Evolutionary conservation across 2,329 filamentous ascomycete species (phyloP).

Genomic region (Thielaviopsis populi): DNA sequence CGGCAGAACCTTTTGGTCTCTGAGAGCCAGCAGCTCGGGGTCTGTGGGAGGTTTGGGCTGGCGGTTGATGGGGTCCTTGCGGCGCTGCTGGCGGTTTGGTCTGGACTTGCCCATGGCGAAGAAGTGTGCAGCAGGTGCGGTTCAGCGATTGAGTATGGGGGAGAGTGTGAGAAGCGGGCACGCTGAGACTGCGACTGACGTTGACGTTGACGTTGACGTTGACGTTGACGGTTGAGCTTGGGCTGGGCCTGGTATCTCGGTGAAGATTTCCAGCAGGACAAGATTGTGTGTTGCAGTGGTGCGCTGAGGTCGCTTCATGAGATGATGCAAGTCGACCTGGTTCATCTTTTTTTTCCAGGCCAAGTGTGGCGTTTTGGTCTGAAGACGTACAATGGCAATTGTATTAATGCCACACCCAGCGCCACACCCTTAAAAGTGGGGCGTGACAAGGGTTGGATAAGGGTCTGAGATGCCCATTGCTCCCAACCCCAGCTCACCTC

Average conservation of each 20-base stretch:
- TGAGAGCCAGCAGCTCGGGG: conserved; percentile 46
- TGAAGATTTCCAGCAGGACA: conserved; percentile 6
- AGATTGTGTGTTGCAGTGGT: neutral
- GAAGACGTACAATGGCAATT: neutral
- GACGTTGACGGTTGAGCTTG: too few species aligned
- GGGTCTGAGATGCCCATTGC: neutral
- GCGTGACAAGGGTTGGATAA: neutral
- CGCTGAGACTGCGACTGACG: neutral
- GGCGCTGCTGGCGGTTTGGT: conserved; percentile 34
- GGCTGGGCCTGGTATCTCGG: neutral
- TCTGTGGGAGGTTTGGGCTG: conserved; percentile 45
- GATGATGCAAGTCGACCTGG: neutral
- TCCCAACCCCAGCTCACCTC: too few species aligned
- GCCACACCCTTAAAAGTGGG: neutral
- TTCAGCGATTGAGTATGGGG: too few species aligned
- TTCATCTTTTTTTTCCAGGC: conserved; percentile 1
- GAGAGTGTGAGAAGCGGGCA: neutral
- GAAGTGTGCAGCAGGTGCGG: too few species aligned
- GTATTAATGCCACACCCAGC: neutral
- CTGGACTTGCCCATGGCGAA: conserved; percentile 44
- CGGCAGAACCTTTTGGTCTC: conserved; percentile 48
- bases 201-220: too few species aligned
- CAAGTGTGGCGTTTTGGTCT: conserved; percentile 1
- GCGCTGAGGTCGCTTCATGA: neutral
- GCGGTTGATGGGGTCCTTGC: conserved; percentile 42